phyloP scores from a whole-genome alignment of 176 grass and related monocot genomes.

The Chrysopogon serrulatus region DNA sequence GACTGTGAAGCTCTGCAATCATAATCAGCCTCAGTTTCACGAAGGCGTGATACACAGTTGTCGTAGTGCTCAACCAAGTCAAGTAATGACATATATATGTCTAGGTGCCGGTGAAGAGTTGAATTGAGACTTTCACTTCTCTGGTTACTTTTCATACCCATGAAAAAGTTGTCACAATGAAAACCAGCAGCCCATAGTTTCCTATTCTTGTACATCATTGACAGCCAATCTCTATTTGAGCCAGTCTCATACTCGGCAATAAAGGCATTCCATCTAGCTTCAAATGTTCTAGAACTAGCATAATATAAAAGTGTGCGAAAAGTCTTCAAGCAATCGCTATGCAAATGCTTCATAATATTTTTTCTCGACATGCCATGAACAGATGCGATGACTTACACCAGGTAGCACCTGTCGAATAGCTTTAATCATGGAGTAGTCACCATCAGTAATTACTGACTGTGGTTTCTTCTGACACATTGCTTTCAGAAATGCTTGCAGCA shows the following conservation, averaged over 20 bases:
- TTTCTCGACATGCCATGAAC: neutral
- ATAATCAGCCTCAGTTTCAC: neutral
- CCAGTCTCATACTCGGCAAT: neutral
- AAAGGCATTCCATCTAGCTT: neutral
- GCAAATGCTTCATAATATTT: neutral
- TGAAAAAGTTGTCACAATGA: neutral
- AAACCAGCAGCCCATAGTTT: neutral
- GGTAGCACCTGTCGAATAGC: neutral
- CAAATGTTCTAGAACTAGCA: neutral
- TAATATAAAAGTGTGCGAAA: neutral
- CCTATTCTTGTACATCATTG: neutral
- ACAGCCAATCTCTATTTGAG: neutral
- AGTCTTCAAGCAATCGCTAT: neutral
- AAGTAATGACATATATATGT: neutral
- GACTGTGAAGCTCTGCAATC: neutral
- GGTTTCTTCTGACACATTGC: neutral
- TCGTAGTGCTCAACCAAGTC: neutral
- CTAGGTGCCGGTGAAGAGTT: neutral
- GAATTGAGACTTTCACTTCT: neutral
- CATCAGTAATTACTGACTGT: neutral
- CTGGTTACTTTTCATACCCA: neutral
- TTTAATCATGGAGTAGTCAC: neutral
- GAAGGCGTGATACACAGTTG: neutral
- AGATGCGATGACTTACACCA: neutral
- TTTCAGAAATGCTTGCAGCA: neutral